A percentile compares a stretch with the other conserved stretches of the same genome.
Evolutionary conservation across 73 alveolate species (phyloP).

Genomic region (Paramecium caudatum): DNA sequence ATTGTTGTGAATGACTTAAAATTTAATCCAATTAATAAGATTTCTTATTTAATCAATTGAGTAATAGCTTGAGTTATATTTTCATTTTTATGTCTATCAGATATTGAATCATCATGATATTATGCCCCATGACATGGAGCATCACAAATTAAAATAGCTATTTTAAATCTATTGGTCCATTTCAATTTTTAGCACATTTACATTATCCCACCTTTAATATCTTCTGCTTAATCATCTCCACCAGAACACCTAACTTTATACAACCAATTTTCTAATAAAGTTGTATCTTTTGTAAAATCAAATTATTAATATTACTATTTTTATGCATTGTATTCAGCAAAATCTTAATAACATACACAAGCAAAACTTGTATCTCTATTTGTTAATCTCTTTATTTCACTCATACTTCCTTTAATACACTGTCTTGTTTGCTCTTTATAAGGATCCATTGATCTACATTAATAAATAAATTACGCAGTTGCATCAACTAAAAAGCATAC

Average conservation of each 20-base stretch:
- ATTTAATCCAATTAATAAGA: not conserved
- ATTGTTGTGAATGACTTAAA: not conserved
- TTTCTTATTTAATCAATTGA: not conserved
- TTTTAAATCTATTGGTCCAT: slow-evolving; percentile 80
- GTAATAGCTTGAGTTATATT: slow-evolving; percentile 8
- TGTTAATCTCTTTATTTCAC: not conserved
- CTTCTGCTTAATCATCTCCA: slow-evolving; percentile 84
- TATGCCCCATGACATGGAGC: slow-evolving; percentile 84
- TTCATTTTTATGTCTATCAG: slow-evolving; percentile 74
- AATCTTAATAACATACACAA: slow-evolving; percentile 13
- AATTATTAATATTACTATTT: not conserved
- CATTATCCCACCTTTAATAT: slow-evolving; percentile 82
- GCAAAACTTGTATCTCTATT: slow-evolving; percentile 20
- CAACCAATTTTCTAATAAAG: not conserved
- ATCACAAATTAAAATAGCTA: slow-evolving; percentile 84
- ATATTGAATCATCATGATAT: slow-evolving; percentile 74
- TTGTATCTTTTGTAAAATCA: slow-evolving; percentile 20
- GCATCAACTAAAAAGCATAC: slow-evolving; percentile 10
- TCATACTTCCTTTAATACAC: slow-evolving; percentile 14
- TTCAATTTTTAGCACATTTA: slow-evolving; percentile 73
- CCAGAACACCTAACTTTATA: slow-evolving; percentile 25
- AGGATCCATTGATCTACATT: slow-evolving; percentile 46
- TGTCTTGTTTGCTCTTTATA: not conserved
- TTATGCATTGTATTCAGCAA: not conserved
- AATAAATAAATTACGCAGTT: not conserved